A percentile compares a stretch with the other conserved stretches of the same genome.
phyloP scores from a whole-genome alignment of 495 filamentous ascomycete species.

The Aspergillus campestris region DNA sequence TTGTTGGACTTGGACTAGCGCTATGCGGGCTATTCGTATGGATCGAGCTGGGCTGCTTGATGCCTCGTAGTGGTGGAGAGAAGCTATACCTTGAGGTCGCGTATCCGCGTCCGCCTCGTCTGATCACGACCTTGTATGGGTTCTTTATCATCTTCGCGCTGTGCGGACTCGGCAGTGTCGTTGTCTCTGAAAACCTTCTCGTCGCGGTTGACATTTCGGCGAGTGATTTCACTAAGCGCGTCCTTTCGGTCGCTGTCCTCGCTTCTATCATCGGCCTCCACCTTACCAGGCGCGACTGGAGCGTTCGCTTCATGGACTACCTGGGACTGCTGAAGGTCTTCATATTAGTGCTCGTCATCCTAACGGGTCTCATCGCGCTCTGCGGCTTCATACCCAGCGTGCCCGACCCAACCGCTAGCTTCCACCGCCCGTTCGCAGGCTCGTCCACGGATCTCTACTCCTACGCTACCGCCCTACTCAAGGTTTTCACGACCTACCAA shows the following conservation, averaged over 20 bases:
- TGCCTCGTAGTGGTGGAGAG: neutral
- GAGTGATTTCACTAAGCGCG: neutral
- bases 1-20: neutral
- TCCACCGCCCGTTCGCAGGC: neutral
- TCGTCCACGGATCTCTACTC: neutral
- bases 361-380: neutral
- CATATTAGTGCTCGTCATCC: neutral
- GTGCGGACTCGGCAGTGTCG: neutral
- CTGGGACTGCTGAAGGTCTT: neutral
- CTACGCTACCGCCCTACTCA: neutral
- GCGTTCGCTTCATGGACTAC: neutral
- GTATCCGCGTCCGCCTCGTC: neutral
- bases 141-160: neutral
- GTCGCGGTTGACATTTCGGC: neutral
- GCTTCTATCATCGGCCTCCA: neutral
- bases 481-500: neutral
- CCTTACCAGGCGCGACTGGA: neutral
- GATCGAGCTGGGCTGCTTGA: neutral
- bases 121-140: neutral
- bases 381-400: neutral
- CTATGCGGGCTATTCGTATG: neutral
- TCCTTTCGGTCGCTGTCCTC: neutral
- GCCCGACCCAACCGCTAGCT: neutral
- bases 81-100: neutral
- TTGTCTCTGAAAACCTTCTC: neutral